Conservation (phyloP, 352 stramenopile species). For the Phytophthora pisi region DNA sequence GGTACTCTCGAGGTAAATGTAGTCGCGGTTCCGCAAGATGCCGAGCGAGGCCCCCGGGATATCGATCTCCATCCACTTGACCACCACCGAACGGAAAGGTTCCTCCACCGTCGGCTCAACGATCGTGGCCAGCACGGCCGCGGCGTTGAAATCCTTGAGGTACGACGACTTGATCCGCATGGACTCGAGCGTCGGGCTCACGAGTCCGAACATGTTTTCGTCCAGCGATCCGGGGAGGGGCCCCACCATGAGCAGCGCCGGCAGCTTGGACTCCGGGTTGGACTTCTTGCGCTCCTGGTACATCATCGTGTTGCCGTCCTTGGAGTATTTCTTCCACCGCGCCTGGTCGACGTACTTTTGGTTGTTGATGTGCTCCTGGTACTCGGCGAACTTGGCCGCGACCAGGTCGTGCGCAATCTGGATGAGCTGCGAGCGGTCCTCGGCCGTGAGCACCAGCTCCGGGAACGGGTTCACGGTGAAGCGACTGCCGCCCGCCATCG, state of each 20-base stretch:
- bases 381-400: constrained; percentile 13
- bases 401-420: constrained; percentile 15
- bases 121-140: constrained; percentile 46
- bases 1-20: constrained; percentile 28
- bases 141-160: constrained; percentile 30
- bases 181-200: constrained; percentile 32
- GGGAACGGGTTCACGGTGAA: constrained; percentile 27
- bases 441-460: constrained; percentile 2
- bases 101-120: constrained; percentile 44
- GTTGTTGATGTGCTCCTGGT: constrained; percentile 16
- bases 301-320: constrained; percentile 5
- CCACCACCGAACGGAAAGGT: constrained; percentile 40
- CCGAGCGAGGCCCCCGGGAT: constrained; percentile 10
- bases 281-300: constrained; percentile 21
- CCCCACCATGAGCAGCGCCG: constrained; percentile 30
- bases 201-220: constrained; percentile 46
- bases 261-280: constrained; percentile 20
- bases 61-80: constrained; percentile 45
- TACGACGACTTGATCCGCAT: constrained; percentile 32
- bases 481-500: constrained; percentile 14
- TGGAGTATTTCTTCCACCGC: constrained; percentile 24
- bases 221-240: constrained; percentile 33
- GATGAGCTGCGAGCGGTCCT: constrained; percentile 17
- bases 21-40: constrained; percentile 30
- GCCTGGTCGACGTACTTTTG: constrained; percentile 11